These are phyloP conservation scores for Grigorovia humatica DNA, from an alignment of 805 yeast genomes.

Conservation along the genomic window DNA sequence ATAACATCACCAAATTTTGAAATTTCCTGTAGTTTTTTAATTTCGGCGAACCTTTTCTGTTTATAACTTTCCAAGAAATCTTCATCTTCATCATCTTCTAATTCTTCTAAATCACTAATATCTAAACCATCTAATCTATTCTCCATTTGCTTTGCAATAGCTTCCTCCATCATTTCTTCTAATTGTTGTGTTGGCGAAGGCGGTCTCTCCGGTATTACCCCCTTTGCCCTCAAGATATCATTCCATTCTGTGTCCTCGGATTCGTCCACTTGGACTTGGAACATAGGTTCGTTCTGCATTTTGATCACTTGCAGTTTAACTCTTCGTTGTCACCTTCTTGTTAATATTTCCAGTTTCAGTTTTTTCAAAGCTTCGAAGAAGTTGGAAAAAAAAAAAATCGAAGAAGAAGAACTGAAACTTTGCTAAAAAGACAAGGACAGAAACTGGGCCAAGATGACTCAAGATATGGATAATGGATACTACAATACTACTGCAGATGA, in stretches of 20 bases:
- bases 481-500: constrained; percentile 28
- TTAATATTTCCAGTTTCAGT: background rate
- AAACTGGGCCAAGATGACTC: background rate
- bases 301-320: background rate
- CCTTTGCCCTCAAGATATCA: constrained; percentile 81
- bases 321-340: too few species aligned
- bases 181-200: constrained; percentile 80
- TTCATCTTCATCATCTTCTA: constrained; percentile 90
- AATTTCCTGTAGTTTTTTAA: constrained; percentile 45
- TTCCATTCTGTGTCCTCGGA: constrained; percentile 98
- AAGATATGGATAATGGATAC: constrained; percentile 1
- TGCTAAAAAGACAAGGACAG: background rate
- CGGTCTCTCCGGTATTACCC: constrained; percentile 85
- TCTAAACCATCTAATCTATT: constrained; percentile 70
- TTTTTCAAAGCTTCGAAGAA: background rate
- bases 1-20: constrained; percentile 65
- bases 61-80: constrained; percentile 76
- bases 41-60: constrained; percentile 64
- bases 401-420: background rate
- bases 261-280: constrained; percentile 85
- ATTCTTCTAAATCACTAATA: constrained; percentile 71
- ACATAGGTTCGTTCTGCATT: constrained; percentile 37
- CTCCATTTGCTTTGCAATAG: constrained; percentile 67
- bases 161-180: constrained; percentile 82
- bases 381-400: background rate